These are phyloP conservation scores for Austroboletus rostrupii DNA, from an alignment of 1,284 basidiomycete genomes.

Conservation along the genomic window DNA sequence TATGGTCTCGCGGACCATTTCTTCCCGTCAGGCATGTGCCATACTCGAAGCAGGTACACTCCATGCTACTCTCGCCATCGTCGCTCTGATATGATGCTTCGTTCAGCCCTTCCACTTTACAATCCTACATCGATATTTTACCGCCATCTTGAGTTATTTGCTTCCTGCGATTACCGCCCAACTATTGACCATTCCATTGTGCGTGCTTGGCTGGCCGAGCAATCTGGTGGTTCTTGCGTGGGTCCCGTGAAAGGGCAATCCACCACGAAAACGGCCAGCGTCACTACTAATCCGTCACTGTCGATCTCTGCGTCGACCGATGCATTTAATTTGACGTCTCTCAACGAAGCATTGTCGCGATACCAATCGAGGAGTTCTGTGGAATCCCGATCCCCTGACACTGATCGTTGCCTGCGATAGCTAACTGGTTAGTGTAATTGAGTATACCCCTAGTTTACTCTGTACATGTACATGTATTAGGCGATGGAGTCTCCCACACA, in stretches of 20 bases:
- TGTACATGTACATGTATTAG: conserved; percentile 8
- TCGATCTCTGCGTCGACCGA: conserved; percentile 25
- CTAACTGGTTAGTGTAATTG: conserved; percentile 11
- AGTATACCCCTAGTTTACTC: conserved; percentile 11
- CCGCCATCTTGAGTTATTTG: conserved; percentile 45
- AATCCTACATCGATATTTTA: conserved; percentile 47
- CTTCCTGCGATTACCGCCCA: conserved; percentile 41
- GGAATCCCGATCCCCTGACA: conserved; percentile 3
- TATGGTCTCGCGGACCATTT: conserved; percentile 35
- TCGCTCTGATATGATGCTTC: not conserved
- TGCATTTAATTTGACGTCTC: conserved; percentile 36
- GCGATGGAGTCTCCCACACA: conserved; percentile 2
- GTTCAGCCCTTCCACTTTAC: conserved; percentile 52
- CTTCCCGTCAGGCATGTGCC: conserved; percentile 34
- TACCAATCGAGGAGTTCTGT: conserved; percentile 27
- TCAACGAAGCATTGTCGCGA: conserved; percentile 36
- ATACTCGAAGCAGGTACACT: conserved; percentile 42
- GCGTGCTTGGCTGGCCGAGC: conserved; percentile 35
- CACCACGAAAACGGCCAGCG: conserved; percentile 5
- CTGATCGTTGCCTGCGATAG: not conserved
- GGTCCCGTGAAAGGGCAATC: conserved; percentile 10
- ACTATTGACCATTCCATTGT: conserved; percentile 38
- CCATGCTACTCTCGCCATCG: not conserved
- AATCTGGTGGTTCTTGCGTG: conserved; percentile 20
- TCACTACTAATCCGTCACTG: conserved; percentile 8